Evolutionary conservation across 108 stramenopile species (phyloP).

Genomic region (Aurantiochytrium sp.): DNA sequence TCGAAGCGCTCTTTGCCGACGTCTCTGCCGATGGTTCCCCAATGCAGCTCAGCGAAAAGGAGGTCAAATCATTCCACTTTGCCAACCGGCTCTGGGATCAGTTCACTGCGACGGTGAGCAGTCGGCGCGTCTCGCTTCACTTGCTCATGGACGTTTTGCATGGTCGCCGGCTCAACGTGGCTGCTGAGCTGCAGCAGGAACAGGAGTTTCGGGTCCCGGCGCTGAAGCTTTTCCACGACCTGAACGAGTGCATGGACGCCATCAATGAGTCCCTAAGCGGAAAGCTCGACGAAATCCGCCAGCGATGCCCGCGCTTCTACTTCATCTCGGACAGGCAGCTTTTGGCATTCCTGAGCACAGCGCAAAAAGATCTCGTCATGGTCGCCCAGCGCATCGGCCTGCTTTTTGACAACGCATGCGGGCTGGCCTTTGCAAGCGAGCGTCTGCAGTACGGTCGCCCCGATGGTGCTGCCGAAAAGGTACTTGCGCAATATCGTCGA

Average conservation of each 20-base stretch:
- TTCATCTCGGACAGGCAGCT: background rate
- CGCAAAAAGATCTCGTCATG: background rate
- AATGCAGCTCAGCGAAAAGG: background rate
- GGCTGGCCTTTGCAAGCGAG: background rate
- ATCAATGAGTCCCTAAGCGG: background rate
- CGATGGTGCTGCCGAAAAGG: background rate
- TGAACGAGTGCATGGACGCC: conserved; percentile 26
- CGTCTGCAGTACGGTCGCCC: background rate
- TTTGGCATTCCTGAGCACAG: background rate
- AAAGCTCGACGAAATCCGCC: background rate
- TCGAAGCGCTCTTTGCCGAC: background rate
- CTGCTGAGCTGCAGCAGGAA: background rate
- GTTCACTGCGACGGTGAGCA: background rate
- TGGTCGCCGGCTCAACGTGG: background rate
- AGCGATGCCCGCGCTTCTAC: background rate
- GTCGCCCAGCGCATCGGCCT: background rate
- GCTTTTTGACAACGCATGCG: background rate
- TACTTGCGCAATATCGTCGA: background rate
- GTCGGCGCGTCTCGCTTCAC: background rate
- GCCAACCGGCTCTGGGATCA: background rate
- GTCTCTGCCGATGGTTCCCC: too few species aligned
- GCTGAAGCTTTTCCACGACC: background rate
- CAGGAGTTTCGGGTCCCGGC: background rate
- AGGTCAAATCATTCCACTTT: conserved; percentile 1
- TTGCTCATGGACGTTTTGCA: background rate